phyloP scores from a whole-genome alignment of 805 yeast species.

The Teunomyces gatunensis region DNA sequence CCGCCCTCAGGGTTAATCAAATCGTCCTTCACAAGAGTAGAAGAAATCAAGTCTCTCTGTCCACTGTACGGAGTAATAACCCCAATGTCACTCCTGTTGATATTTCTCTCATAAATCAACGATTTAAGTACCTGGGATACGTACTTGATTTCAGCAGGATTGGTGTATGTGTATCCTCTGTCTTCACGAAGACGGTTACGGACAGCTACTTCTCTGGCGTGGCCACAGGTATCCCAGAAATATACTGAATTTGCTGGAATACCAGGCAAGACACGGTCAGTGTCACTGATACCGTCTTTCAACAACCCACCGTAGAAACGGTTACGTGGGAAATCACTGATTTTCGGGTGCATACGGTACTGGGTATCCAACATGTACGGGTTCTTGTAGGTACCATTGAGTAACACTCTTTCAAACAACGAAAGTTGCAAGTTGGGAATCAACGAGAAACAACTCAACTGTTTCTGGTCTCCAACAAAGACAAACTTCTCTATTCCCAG shows the following conservation, averaged over 20 bases:
- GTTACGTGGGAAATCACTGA: constrained; percentile 56
- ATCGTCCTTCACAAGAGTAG: constrained; percentile 45
- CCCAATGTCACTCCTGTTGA: constrained; percentile 53
- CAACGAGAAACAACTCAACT: constrained; percentile 67
- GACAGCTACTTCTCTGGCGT: constrained; percentile 46
- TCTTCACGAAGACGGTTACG: constrained; percentile 47
- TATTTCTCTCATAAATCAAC: constrained; percentile 53
- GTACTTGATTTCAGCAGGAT: constrained; percentile 49
- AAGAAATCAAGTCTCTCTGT: constrained; percentile 62
- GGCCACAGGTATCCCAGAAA: constrained; percentile 59
- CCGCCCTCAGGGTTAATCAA: constrained; percentile 54
- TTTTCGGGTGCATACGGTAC: constrained; percentile 65
- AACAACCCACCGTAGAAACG: constrained; percentile 50
- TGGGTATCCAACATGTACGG: constrained; percentile 71
- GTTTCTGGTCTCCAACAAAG: constrained; percentile 76
- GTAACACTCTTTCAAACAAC: constrained; percentile 62
- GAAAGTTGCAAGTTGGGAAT: constrained; percentile 66
- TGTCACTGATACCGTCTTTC: constrained; percentile 57
- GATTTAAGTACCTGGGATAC: constrained; percentile 48
- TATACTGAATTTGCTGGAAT: constrained; percentile 51
- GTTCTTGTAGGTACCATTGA: constrained; percentile 56
- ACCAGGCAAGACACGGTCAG: constrained; percentile 45
- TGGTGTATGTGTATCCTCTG: constrained; percentile 58
- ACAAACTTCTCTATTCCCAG: constrained; percentile 65
- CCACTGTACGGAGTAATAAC: constrained; percentile 76